Evolutionary conservation across 805 yeast genomes (phyloP).

Genomic region (Kodamaea lidongshanica): DNA sequence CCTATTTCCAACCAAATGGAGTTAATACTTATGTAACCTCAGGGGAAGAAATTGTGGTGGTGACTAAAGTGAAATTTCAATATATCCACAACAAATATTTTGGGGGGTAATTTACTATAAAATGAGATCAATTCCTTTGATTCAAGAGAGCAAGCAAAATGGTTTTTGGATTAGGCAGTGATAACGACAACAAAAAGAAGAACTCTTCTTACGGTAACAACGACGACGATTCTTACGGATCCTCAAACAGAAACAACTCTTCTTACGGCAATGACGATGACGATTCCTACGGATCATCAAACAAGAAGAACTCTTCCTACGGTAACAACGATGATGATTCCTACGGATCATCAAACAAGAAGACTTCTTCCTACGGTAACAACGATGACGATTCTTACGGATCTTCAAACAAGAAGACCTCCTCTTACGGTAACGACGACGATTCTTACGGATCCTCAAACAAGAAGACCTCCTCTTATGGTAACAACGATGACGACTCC

Average conservation of each 20-base stretch:
- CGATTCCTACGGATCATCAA: constrained; percentile 20
- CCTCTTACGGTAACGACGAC: constrained; percentile 1
- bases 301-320: constrained; percentile 6
- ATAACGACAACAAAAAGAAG: constrained; percentile 18
- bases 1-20: no score
- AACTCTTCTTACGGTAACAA: constrained; percentile 7
- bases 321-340: constrained; percentile 9
- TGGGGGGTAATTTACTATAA: neutral
- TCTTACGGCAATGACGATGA: constrained; percentile 17
- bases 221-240: constrained; percentile 14
- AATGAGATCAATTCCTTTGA: neutral
- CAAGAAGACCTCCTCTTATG: constrained; percentile 15
- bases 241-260: constrained; percentile 12
- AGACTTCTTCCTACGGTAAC: no score
- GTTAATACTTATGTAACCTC: no score
- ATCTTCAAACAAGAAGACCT: constrained; percentile 8
- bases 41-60: no score
- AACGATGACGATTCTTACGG: constrained; percentile 11
- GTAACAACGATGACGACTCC: constrained; percentile 14
- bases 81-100: no score
- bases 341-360: constrained; percentile 12
- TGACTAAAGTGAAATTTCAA: no score
- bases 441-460: constrained; percentile 14
- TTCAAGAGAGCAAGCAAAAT: constrained; percentile 12
- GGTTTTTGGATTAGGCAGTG: constrained; percentile 31